These are phyloP conservation scores for Trametes versicolor DNA, from an alignment of 1,284 basidiomycete species.

Conservation along the genomic window DNA sequence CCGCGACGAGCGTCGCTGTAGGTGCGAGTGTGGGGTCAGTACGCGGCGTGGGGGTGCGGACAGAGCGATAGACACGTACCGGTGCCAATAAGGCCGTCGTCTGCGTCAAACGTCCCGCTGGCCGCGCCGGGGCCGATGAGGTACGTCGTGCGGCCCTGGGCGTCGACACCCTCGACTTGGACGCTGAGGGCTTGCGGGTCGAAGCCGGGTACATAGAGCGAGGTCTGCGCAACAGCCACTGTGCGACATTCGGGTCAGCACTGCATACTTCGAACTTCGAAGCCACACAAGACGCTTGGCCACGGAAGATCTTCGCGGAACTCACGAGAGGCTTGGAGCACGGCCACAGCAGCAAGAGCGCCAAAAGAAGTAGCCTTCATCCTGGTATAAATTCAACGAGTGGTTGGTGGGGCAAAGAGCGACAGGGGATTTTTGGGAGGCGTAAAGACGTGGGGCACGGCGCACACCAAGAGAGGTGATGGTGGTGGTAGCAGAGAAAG, in stretches of 20 bases:
- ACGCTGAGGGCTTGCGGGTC: slow-evolving; percentile 55
- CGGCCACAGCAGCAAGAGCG: slow-evolving; percentile 7
- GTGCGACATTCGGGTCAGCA: neutral
- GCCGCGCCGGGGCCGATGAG: slow-evolving; percentile 49
- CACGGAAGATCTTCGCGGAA: neutral
- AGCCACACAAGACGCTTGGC: neutral
- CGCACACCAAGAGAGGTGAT: neutral
- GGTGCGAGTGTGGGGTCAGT: neutral
- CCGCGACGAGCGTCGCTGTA: slow-evolving; percentile 44
- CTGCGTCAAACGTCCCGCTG: slow-evolving; percentile 44
- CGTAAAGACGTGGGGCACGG: neutral
- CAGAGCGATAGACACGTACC: slow-evolving; percentile 41
- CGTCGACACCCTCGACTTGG: slow-evolving; percentile 50
- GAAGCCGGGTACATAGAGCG: slow-evolving; percentile 56
- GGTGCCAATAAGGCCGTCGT: slow-evolving; percentile 48
- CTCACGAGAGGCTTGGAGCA: slow-evolving; percentile 13
- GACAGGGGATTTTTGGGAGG: neutral
- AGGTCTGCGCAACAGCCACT: slow-evolving; percentile 42
- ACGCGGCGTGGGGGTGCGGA: neutral
- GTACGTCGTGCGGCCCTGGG: slow-evolving; percentile 54
- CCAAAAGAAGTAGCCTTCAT: slow-evolving; percentile 21
- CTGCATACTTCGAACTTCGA: neutral
- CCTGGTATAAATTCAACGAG: neutral
- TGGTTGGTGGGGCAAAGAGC: slow-evolving; percentile 5
- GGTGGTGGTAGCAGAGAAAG: slow-evolving; percentile 2